These are phyloP conservation scores for Xylariaceae sp. DNA, from an alignment of 2,329 filamentous ascomycete species.

Conservation along the genomic window DNA sequence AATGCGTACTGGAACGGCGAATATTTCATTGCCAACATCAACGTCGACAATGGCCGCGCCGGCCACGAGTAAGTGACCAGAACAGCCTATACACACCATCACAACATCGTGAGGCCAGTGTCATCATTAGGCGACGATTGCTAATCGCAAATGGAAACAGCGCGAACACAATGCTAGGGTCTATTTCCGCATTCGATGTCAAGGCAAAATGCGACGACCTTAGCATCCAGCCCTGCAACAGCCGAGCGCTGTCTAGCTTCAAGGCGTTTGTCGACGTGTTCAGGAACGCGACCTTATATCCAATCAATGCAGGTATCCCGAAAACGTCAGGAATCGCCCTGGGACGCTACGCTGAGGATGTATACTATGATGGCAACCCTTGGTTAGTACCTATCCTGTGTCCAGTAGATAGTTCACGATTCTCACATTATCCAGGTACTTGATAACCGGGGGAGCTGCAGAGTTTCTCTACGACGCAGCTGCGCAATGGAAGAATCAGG, in stretches of 20 bases:
- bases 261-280: constrained; percentile 56
- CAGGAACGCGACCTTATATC: constrained; percentile 45
- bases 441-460: constrained; percentile 54
- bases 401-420: neutral
- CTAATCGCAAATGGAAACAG: too few relatives aligned
- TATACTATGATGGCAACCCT: constrained; percentile 56
- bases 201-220: constrained; percentile 47
- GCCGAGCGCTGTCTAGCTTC: constrained; percentile 51
- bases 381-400: constrained; percentile 36
- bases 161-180: constrained; percentile 50
- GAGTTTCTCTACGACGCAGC: constrained; percentile 58
- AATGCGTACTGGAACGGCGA: constrained; percentile 54
- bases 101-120: too few relatives aligned
- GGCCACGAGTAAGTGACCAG: constrained; percentile 43
- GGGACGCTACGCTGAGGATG: constrained; percentile 50
- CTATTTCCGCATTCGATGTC: constrained; percentile 50
- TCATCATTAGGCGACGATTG: too few relatives aligned
- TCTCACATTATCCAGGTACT: constrained; percentile 33
- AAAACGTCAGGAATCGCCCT: constrained; percentile 42
- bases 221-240: constrained; percentile 57
- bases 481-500: constrained; percentile 49
- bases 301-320: constrained; percentile 49
- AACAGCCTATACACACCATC: too few relatives aligned
- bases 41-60: constrained; percentile 42
- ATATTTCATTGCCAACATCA: constrained; percentile 55